phyloP scores from a whole-genome alignment of 441 rosid genomes.

The Gossypium davidsonii region DNA sequence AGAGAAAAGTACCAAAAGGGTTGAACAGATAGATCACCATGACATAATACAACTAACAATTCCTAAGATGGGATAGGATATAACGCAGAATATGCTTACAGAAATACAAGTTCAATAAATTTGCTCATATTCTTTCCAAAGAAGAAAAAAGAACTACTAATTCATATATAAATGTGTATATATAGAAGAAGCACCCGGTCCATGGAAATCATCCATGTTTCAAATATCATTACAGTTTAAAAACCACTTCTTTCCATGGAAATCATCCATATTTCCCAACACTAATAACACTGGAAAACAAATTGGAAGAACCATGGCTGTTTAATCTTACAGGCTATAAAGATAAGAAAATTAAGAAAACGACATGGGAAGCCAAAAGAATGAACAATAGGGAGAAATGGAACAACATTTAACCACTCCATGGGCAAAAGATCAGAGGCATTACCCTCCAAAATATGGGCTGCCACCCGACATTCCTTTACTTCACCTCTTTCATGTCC shows the following conservation, averaged over 20 bases:
- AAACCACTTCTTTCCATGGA: background rate
- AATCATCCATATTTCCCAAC: conserved; percentile 30
- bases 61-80: too few species aligned
- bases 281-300: conserved; percentile 27
- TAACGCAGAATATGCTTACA: background rate
- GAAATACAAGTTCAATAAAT: background rate
- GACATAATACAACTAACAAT: too few species aligned
- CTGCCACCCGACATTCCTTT: background rate
- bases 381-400: conserved; percentile 15
- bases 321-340: conserved; percentile 11
- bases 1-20: too few species aligned
- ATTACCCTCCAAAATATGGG: background rate
- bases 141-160: background rate
- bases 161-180: too few species aligned
- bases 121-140: background rate
- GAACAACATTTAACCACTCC: conserved; percentile 15
- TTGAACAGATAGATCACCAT: too few species aligned
- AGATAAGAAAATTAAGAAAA: background rate
- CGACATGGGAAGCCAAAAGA: conserved; percentile 13
- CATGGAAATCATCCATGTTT: too few species aligned
- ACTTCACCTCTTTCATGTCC: conserved; percentile 51
- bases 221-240: too few species aligned
- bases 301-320: conserved; percentile 10
- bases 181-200: too few species aligned
- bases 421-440: background rate